phyloP scores from a whole-genome alignment of 192 early-diverging fungal species.

The Mycoemilia scoparia region DNA sequence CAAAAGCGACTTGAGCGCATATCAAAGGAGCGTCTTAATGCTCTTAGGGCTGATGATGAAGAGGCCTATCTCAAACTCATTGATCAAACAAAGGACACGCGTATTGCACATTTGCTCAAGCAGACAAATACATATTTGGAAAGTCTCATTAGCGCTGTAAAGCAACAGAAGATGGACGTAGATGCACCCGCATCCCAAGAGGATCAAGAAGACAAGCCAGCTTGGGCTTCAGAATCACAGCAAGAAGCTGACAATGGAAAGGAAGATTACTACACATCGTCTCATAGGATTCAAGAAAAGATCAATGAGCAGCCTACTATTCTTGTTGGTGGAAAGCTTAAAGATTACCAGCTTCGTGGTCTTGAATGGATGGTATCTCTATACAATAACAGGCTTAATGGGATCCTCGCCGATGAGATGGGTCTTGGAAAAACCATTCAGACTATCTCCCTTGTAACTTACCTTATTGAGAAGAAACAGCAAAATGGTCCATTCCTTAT shows the following conservation, averaged over 20 bases:
- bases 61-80: constrained; percentile 90
- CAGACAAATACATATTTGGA: constrained; percentile 79
- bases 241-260: constrained; percentile 24
- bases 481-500: constrained; percentile 93
- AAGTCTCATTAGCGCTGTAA: constrained; percentile 69
- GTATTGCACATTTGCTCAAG: constrained; percentile 75
- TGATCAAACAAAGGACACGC: constrained; percentile 90
- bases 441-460: constrained; percentile 89
- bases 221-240: constrained; percentile 19
- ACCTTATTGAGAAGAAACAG: constrained; percentile 85
- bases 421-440: constrained; percentile 80
- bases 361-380: constrained; percentile 99
- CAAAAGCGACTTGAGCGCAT: constrained; percentile 68
- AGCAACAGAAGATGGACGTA: constrained; percentile 53
- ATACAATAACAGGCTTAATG: constrained; percentile 96
- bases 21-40: constrained; percentile 86
- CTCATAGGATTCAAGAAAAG: constrained; percentile 73
- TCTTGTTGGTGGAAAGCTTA: constrained; percentile 75
- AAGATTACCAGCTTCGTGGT: constrained; percentile 93
- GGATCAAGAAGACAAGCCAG: constrained; percentile 4
- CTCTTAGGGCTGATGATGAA: constrained; percentile 93
- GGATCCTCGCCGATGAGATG: constrained; percentile 97
- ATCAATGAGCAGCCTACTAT: constrained; percentile 65
- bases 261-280: constrained; percentile 68
- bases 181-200: constrained; percentile 20